Evolutionary conservation across 163 green algal species (phyloP), one percentile per base, ranked within the genome.

Genomic region (Coccomyxa subellipsoidea): DNA sequence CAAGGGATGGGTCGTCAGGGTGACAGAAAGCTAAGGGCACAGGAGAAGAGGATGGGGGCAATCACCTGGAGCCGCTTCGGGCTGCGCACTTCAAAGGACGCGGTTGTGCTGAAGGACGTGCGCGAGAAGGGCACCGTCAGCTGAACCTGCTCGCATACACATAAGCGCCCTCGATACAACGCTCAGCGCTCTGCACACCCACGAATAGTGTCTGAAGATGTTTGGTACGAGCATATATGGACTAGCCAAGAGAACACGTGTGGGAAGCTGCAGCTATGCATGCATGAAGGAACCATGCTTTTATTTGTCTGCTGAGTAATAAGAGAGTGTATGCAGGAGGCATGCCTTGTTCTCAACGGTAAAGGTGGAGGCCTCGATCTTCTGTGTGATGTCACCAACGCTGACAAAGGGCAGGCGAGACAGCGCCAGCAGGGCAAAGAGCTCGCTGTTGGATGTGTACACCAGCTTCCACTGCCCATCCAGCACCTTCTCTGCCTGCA

Each of bases 381-480:
- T 88, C 77, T 97, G 91, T 0, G 83, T 91, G 82, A 97, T 90
- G 18, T 95, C 93, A 15, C 92, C 92, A 77, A 97, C 82, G 27
- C 84, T 88, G 12, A 96, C 73, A 54, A 80, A 78, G 31, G 93
- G 90, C 53, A 97, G 89, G 31, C 85, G 89, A 31, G 77, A 84
- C 38, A 94, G 83, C 71, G 91, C 91, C 82, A 96, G 86, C 73
- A 96, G 76, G 29, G 86, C 86, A 5, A 90, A 47, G 29, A 94
- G 83, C 85, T 94, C 90, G 21, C 84, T 88, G 84, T 92, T 94
- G 82, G 86, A 88, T 29, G 93, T 96, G 90, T 97, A 96, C 40
- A 92, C 88, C 36, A 96, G 86, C 77, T 92, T 93, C 93, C 93
- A 96, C 21, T 84, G 78, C 10, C 93, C 93, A 27, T 84, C 76